A percentile compares a stretch with the other conserved stretches of the same genome.
Evolutionary conservation across 257 asterid genomes (phyloP).

Genomic region (Ligustrum vulgare): DNA sequence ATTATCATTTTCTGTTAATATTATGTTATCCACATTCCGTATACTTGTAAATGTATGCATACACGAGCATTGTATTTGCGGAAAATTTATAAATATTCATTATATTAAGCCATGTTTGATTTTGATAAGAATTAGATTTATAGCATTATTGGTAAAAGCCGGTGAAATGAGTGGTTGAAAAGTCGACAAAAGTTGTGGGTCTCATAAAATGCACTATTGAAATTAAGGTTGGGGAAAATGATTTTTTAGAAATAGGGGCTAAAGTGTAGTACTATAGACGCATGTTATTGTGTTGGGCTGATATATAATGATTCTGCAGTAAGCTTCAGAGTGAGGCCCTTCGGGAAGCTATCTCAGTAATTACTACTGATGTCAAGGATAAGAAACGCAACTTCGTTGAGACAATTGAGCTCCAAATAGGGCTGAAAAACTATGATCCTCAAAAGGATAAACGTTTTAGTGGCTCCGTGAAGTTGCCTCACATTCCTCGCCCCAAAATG

Average conservation of each 20-base stretch:
- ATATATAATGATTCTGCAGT: conserved; percentile 23
- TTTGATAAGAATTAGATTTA: no score
- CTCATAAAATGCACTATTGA: no score
- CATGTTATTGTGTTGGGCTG: background rate
- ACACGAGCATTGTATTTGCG: background rate
- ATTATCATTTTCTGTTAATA: background rate
- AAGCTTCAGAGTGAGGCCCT: conserved; percentile 54
- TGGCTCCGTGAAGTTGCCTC: conserved; percentile 59
- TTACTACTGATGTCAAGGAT: conserved; percentile 35
- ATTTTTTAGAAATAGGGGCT: no score
- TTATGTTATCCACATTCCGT: background rate
- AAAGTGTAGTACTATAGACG: no score
- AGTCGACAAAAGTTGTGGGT: no score
- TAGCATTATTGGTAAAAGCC: no score
- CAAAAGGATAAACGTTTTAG: conserved; percentile 61
- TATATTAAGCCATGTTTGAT: no score
- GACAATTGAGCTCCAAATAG: conserved; percentile 54
- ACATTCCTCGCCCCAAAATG: conserved; percentile 58
- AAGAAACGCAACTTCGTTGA: conserved; percentile 49
- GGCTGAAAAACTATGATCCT: conserved; percentile 54
- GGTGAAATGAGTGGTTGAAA: no score
- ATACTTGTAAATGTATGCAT: background rate
- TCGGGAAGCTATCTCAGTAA: conserved; percentile 44
- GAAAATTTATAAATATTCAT: background rate
- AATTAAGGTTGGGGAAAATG: no score